Base-by-base conservation (phyloP, 768 basidiomycete genomes). In the Albatrellus ellisii region DNA sequence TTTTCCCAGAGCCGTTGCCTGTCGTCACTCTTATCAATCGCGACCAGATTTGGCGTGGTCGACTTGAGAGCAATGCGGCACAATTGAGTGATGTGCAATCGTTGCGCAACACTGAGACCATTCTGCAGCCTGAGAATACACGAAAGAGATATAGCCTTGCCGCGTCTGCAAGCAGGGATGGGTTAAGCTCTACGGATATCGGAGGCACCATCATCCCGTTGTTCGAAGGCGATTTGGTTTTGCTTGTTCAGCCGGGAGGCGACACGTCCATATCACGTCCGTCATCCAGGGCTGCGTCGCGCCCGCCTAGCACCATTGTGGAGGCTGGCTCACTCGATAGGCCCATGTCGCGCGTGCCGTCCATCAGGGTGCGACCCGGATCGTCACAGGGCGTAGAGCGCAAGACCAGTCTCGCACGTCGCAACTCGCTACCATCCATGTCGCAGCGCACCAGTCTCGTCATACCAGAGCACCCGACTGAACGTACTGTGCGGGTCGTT, bases 361-460 rank as follows among this genome's bases (percentile, higher is more conserved):
- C 82, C 3, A 84, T 88, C 40, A 76, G 86, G 15, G 81, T 87
- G 36, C 83, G 78, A 47, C 75, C 85, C 0, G 70, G 74, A 22
- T 68, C 76, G 0, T 75, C 77, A 0, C 73, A 80, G 22, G 72
- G 73, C 0, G 51, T 86, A 31, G 82, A 87, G 32, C 72, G 85
- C n/a, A 86, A 88, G 58, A 65, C 77, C 14, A 87, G 83, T 51
- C 54, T 78, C 42, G 77, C 80, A 1, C 70, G 82, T 14, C 67
- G 86, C 15, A 87, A 73, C 50, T 90, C 86, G 1, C 59, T 90
- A 6, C 86, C 86, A n/a, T 73, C 81, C 0, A 66, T 88, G 8
- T 78, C 83, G 0, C 72, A 73, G 18, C 67, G 75, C 11, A 63
- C 72, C 5, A 76, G 69, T 39, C 66, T 78, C 26, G 62, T 78